Evolutionary conservation across 495 filamentous ascomycete genomes (phyloP), one percentile per base, ranked within the genome.

Genomic region (Hyaloscypha finlandica): DNA sequence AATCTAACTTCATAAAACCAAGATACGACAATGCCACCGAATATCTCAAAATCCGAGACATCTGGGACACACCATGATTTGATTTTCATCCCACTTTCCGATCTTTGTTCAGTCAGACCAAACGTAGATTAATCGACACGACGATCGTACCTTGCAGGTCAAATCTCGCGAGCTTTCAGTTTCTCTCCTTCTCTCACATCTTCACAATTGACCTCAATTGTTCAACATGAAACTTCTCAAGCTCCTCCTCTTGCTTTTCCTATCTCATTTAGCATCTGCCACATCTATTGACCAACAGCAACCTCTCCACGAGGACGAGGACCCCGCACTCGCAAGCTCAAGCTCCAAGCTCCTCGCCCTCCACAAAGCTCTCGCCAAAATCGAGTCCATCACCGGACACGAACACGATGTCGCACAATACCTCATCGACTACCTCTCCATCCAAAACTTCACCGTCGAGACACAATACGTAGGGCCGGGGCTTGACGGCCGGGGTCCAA

Each of bases 341-440:
- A 60, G 59, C 31, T 54, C 60, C n/a, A 35, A 63, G 42, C 83
- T 97, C n/a, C 86, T 96, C 61, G 82, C 85, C 20, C 83, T 97
- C 8, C 95, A 97, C 78, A 84, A 87, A 51, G 79, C 84, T 29
- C 86, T 99, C 8, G 85, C 97, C 48, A 79, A 90, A 61, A 89
- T 90, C 58, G 80, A 89, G 51, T 97, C 93, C 8, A 83, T 96
- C 69, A 87, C 87, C n/a, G 83, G 84, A 58, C 83, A 89, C 70
- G 95, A 99, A 73, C 77, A 85, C 68, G 79, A 83, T 2, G 86
- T 90, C 45, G 91, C 87, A 42, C 68, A 80, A 61, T 95, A 89
- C 77, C 83, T 99, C 9, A 81, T 84, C 32, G 71, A 82, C 0
- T 91, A 90, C 75, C 87, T 98, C 37, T 70, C 82, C 51, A 78